These are phyloP conservation scores for Dispira parvispora DNA, from an alignment of 192 early-diverging fungal species.

Conservation along the genomic window DNA sequence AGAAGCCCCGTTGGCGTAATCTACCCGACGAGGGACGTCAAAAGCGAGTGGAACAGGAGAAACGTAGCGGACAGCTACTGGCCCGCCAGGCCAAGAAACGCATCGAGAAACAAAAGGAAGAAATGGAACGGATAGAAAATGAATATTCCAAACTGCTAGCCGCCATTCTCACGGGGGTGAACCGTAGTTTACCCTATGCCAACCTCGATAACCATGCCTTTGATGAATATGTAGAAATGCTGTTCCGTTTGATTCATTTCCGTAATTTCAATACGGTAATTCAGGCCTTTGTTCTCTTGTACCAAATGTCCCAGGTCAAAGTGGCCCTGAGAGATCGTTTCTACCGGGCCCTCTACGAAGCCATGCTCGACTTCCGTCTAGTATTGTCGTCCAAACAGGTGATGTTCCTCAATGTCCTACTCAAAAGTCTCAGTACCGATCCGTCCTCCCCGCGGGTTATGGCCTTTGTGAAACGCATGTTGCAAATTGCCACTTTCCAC, in stretches of 20 bases:
- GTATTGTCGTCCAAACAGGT: constrained; percentile 68
- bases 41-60: constrained; percentile 11
- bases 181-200: constrained; percentile 84
- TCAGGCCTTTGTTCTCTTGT: constrained; percentile 81
- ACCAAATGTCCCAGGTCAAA: constrained; percentile 36
- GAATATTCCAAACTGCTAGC: constrained; percentile 73
- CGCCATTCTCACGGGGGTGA: constrained; percentile 83
- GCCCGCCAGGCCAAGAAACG: constrained; percentile 22
- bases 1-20: constrained; percentile 11
- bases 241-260: constrained; percentile 81
- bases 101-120: constrained; percentile 25
- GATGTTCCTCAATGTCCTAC: constrained; percentile 85
- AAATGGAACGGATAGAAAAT: constrained; percentile 35
- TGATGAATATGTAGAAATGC: constrained; percentile 66
- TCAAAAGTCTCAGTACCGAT: constrained; percentile 67
- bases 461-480: constrained; percentile 79
- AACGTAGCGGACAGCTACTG: background rate
- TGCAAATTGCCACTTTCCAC: constrained; percentile 58
- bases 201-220: constrained; percentile 64
- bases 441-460: constrained; percentile 39
- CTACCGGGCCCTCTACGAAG: constrained; percentile 81
- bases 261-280: constrained; percentile 85
- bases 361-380: constrained; percentile 69
- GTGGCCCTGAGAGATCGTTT: constrained; percentile 62
- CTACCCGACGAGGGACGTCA: constrained; percentile 5